These are phyloP conservation scores for Rhizopogon vulgaris DNA, from an alignment of 768 basidiomycete species.

Conservation along the genomic window DNA sequence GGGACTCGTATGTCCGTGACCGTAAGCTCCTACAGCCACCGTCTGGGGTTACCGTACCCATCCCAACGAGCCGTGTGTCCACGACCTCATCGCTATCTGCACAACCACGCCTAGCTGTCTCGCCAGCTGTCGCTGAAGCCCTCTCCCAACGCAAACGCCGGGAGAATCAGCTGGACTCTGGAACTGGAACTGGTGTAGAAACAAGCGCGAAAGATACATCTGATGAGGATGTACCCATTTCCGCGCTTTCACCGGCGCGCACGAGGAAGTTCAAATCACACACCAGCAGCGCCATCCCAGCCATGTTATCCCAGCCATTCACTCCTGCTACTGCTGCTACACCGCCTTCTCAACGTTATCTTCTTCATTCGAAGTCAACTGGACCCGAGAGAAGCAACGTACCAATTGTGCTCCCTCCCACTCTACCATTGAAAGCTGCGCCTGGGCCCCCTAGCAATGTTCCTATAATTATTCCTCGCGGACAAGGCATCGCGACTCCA, in stretches of 20 bases:
- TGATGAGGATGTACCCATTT: conserved; percentile 30
- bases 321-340: conserved; percentile 23
- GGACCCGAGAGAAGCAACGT: conserved; percentile 20
- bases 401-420: conserved; percentile 26
- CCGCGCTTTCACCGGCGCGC: conserved; percentile 9
- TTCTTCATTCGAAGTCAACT: conserved; percentile 15
- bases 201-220: conserved; percentile 26
- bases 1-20: conserved; percentile 83
- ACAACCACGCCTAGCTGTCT: conserved; percentile 45
- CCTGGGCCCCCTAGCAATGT: conserved; percentile 30
- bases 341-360: conserved; percentile 11
- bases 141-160: conserved; percentile 63
- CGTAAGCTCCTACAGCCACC: conserved; percentile 83
- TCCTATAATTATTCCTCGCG: conserved; percentile 41
- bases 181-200: conserved; percentile 20
- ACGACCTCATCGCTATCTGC: conserved; percentile 15
- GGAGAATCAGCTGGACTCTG: conserved; percentile 57
- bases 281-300: conserved; percentile 17
- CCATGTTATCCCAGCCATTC: conserved; percentile 17
- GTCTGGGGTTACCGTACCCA: conserved; percentile 73
- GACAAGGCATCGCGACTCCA: conserved; percentile 28
- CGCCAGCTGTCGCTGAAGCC: conserved; percentile 73
- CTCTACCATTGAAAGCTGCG: conserved; percentile 28
- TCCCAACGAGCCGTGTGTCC: conserved; percentile 49
- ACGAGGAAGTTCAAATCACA: conserved; percentile 15